These are phyloP conservation scores for Sclerotinia sclerotiorum DNA, from an alignment of 2,329 filamentous ascomycete genomes.

Conservation along the genomic window DNA sequence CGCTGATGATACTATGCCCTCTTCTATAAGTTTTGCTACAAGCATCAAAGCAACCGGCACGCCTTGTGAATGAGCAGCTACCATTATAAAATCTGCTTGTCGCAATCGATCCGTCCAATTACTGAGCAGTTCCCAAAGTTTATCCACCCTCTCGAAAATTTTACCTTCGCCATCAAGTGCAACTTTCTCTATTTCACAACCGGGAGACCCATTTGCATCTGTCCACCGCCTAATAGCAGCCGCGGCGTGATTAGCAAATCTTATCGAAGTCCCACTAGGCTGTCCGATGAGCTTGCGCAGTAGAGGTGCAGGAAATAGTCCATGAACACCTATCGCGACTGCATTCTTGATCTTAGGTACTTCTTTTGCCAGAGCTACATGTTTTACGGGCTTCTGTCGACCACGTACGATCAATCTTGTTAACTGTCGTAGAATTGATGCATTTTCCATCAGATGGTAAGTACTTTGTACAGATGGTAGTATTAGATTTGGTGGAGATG, in stretches of 20 bases:
- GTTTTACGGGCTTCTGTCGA: conserved; percentile 58
- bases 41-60: conserved; percentile 93
- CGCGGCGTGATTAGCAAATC: conserved; percentile 85
- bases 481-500: conserved; percentile 58
- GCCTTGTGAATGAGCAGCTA: conserved; percentile 95
- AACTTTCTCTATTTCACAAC: conserved; percentile 87
- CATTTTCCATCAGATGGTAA: conserved; percentile 65
- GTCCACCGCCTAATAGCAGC: conserved; percentile 83
- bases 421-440: conserved; percentile 69
- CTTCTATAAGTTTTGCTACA: conserved; percentile 85
- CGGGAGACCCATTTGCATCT: conserved; percentile 67
- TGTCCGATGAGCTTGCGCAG: conserved; percentile 91
- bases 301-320: conserved; percentile 84
- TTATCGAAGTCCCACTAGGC: conserved; percentile 90
- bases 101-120: conserved; percentile 94
- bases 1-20: conserved; percentile 75
- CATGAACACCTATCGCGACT: conserved; percentile 90
- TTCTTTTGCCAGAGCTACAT: conserved; percentile 70
- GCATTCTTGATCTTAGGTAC: conserved; percentile 77
- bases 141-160: conserved; percentile 84
- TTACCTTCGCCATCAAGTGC: conserved; percentile 93
- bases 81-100: conserved; percentile 80
- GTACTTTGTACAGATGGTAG: conserved; percentile 69
- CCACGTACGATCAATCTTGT: conserved; percentile 56
- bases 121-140: conserved; percentile 88